Evolutionary conservation across 345 rosid species (phyloP).

Genomic region (Trapa incisa): DNA sequence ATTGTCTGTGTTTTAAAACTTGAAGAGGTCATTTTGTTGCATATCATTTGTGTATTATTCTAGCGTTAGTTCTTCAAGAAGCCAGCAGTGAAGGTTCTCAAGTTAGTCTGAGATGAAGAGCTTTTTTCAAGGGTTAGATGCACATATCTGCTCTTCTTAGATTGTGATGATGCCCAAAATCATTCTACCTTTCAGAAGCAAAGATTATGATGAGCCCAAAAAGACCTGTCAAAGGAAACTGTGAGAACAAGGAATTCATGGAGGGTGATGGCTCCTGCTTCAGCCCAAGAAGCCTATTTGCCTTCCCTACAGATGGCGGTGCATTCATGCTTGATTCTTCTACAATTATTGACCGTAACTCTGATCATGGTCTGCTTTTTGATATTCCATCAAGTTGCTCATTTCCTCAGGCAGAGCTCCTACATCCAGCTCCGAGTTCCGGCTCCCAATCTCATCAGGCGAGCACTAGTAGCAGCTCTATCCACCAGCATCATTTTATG

Average conservation of each 20-base stretch:
- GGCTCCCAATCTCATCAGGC: constrained; percentile 31
- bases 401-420: constrained; percentile 89
- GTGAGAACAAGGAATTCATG: constrained; percentile 46
- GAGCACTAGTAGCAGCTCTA: constrained; percentile 53
- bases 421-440: constrained; percentile 32
- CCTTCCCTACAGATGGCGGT: constrained; percentile 59
- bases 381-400: constrained; percentile 75
- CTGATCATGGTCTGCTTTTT: constrained; percentile 77
- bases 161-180: neutral
- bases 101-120: neutral
- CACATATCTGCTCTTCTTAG: neutral
- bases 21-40: neutral
- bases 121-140: neutral
- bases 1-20: neutral
- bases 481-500: constrained; percentile 20
- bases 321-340: constrained; percentile 55
- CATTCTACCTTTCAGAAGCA: constrained; percentile 30
- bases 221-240: constrained; percentile 41
- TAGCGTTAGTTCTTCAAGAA: neutral
- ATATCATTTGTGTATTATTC: neutral
- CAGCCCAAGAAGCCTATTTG: constrained; percentile 67
- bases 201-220: constrained; percentile 63
- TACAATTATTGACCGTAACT: constrained; percentile 42
- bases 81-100: neutral
- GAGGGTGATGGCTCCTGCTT: constrained; percentile 65